Percentiles rank a stretch among this genome's conserved stretches.
Evolutionary conservation across 257 asterid species (phyloP).

Genomic region (Fraxinus cuspidata): DNA sequence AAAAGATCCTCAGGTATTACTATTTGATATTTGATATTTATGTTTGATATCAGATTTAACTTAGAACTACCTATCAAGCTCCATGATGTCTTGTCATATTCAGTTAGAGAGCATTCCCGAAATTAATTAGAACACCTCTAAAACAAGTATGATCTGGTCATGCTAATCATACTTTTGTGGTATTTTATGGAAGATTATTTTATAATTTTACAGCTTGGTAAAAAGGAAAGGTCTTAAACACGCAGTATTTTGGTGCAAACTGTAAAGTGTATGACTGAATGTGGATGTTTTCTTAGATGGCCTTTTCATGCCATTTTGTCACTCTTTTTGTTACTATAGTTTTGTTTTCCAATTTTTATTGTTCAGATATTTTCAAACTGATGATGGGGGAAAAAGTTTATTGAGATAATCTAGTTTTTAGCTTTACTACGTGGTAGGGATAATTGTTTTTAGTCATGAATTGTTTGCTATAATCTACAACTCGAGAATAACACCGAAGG

Average conservation of each 20-base stretch:
- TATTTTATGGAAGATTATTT: not conserved
- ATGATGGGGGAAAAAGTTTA: too few relatives aligned
- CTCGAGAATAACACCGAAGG: not conserved
- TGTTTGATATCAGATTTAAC: not conserved
- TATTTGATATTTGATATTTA: not conserved
- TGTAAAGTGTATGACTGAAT: not conserved
- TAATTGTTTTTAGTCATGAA: not conserved
- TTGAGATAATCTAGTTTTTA: too few relatives aligned
- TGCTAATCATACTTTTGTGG: not conserved
- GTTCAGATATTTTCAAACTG: too few relatives aligned
- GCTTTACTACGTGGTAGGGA: not conserved
- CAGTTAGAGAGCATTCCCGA: slow-evolving; percentile 2
- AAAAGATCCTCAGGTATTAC: slow-evolving; percentile 89
- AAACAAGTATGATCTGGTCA: not conserved
- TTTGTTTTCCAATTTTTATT: too few relatives aligned
- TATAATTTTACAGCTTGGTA: not conserved
- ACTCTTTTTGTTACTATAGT: not conserved
- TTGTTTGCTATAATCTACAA: not conserved
- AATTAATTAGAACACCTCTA: slow-evolving; percentile 9
- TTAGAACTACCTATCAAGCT: not conserved
- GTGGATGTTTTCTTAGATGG: not conserved
- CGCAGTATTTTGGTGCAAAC: not conserved
- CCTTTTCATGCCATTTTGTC: not conserved
- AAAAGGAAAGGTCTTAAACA: not conserved
- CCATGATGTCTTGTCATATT: not conserved